Evolutionary conservation across 805 yeast genomes (phyloP).

Genomic region (Schwanniomyces yamadae): DNA sequence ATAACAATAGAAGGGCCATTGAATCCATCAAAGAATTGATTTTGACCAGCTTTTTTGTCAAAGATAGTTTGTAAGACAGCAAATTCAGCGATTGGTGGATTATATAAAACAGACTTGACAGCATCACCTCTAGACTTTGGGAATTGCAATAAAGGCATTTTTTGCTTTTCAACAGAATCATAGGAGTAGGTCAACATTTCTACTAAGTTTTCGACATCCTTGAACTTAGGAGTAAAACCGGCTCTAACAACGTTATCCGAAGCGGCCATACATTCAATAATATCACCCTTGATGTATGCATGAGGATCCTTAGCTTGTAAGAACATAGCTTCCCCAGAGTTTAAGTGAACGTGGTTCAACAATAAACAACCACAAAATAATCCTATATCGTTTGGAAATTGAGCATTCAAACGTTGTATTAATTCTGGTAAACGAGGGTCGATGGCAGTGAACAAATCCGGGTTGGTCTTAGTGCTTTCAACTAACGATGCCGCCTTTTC

Average conservation of each 20-base stretch:
- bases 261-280: constrained; percentile 99
- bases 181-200: constrained; percentile 86
- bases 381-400: constrained; percentile 93
- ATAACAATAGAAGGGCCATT: constrained; percentile 88
- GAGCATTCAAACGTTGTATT: constrained; percentile 73
- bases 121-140: constrained; percentile 67
- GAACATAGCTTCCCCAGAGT: constrained; percentile 94
- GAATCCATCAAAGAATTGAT: constrained; percentile 58
- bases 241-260: constrained; percentile 97
- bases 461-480: constrained; percentile 56
- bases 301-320: constrained; percentile 97
- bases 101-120: constrained; percentile 58
- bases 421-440: constrained; percentile 62
- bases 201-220: constrained; percentile 88
- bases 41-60: constrained; percentile 43
- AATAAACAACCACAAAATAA: constrained; percentile 92
- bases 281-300: constrained; percentile 95
- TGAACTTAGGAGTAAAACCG: constrained; percentile 99
- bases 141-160: constrained; percentile 68
- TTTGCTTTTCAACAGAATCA: constrained; percentile 89
- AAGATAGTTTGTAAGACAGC: constrained; percentile 84
- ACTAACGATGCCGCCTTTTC: constrained; percentile 65
- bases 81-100: constrained; percentile 97
- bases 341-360: constrained; percentile 80
- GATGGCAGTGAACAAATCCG: constrained; percentile 53